A percentile compares a stretch with the other conserved stretches of the same genome.
Conservation (phyloP, 192 early-diverging fungal genomes). For the Linnemannia schmuckeri region DNA sequence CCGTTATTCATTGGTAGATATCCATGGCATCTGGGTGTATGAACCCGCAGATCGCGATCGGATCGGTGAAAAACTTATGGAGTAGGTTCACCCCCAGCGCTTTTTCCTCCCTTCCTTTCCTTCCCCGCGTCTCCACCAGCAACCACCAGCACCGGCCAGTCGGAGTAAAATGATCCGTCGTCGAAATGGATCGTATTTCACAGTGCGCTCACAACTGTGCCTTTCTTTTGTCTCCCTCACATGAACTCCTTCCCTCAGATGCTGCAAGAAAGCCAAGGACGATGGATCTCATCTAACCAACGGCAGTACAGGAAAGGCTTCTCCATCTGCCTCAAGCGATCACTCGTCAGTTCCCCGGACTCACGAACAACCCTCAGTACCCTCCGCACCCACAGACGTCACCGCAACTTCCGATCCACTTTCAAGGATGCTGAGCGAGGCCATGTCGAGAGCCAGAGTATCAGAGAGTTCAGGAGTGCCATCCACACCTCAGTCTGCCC, state of each 20-base stretch:
- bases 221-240: slow-evolving; percentile 3
- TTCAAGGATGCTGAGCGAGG: slow-evolving; percentile 38
- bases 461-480: slow-evolving; percentile 48
- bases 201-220: slow-evolving; percentile 8
- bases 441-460: slow-evolving; percentile 46
- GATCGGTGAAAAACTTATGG: slow-evolving; percentile 62
- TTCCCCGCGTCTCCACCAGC: slow-evolving; percentile 3
- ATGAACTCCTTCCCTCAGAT: slow-evolving; percentile 15
- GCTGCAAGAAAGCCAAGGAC: slow-evolving; percentile 44
- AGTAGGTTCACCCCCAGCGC: slow-evolving; percentile 49
- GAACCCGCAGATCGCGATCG: slow-evolving; percentile 77
- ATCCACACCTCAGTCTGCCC: not conserved
- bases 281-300: not conserved
- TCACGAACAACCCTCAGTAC: not conserved
- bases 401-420: slow-evolving; percentile 25
- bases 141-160: not conserved
- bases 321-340: not conserved
- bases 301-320: not conserved
- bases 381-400: not conserved
- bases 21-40: slow-evolving; percentile 85
- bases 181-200: not conserved
- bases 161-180: slow-evolving; percentile 8
- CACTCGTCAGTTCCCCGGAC: not conserved
- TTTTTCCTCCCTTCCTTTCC: not conserved
- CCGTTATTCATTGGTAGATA: slow-evolving; percentile 36